Evolutionary conservation across 306 rosid species (phyloP), one percentile per base, ranked within the genome.

Genomic region (Cicer chorassanicum): DNA sequence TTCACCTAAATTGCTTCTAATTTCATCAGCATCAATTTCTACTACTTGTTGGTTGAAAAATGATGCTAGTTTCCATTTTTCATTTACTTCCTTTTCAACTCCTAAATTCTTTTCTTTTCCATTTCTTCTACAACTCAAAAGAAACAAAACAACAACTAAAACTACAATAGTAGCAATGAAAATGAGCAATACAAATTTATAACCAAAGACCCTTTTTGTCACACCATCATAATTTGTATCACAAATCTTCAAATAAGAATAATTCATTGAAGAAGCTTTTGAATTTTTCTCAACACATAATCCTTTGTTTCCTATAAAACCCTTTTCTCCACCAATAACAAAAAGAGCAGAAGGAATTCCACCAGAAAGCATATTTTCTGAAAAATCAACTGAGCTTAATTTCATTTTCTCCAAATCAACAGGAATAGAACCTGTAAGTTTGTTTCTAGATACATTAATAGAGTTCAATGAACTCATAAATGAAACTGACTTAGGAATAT

Each of bases 311-410:
- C 87, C 89, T 60, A 62, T 38, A 79, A 92, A 95, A 10, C 96
- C 96, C 50, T 81, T 72, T 73, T 84, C 89, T 36, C 97, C 97
- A 14, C 96, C 93, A 70, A 86, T 83, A 59, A 90, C 82, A 68
- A 88, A 72, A 66, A 95, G 87, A 79, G 80, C 87, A 40, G 85
- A 76, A 1, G 99, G 96, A 56, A 92, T 84, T 60, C 82, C 76
- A 39, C 99, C 99, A 8, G 86, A 87, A 55, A 95, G 68, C 65
- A 68, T 83, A 80, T 95, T 95, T 56, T 78, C 78, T 4, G 98
- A 92, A 80, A 95, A 90, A 86, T 95, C 99, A 8, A 92, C 73
- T 1, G 91, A 87, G 73, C 98, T 95, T 10, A 95, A 81, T 77
- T 89, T 92, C 89, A 94, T 29, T 53, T 86, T 84, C 56, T 64